Evolutionary conservation across 495 filamentous ascomycete genomes (phyloP), one percentile per base, ranked within the genome.

Genomic region (Podospora comata): DNA sequence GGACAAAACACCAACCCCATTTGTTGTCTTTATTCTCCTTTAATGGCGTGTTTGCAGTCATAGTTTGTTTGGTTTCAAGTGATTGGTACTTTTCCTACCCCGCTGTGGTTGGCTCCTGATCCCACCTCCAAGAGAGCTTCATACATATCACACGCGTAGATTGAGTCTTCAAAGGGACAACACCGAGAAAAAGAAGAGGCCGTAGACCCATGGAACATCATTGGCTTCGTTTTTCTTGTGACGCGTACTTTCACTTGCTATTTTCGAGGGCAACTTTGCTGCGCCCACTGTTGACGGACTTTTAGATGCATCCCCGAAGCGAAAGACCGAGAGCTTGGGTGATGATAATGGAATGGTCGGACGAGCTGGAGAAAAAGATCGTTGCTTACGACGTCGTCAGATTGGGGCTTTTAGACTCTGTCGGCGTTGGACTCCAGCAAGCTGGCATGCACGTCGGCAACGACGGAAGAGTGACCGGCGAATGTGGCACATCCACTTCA

Each of bases 401-500:
- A 16, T 16, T 48, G 39, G 39, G 39, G 39, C 6, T 48, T 48
- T 48, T 48, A 48, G 39, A 48, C 39, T 48, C 39, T 48, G 39
- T 48, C 39, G 39, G 39, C 39, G 39, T 48, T 48, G 59, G 4
- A 23, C 26, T 18, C 18, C 30, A 30, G 23, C 59, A 26, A 28
- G 13, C 59, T 18, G 59, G 26, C 59, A 32, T 18, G 59, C 59
- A n/a, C n/a, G 23, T 30, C 59, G 59, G 59, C 59, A 61, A 23
- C 59, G 18, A 61, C 59, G 59, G 59, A 61, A 61, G 59, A 61
- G 13, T 18, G 23, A 61, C 59, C 39, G 39, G 39, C 13, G 39
- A 48, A 11, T 48, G 39, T 48, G 39, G 6, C 39, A 48, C 39
- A 48, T 48, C 39, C 39, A 48, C 39, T 16, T 48, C 39, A 48